Conservation (phyloP, 805 yeast species). For the Candida arabinofermentans region DNA sequence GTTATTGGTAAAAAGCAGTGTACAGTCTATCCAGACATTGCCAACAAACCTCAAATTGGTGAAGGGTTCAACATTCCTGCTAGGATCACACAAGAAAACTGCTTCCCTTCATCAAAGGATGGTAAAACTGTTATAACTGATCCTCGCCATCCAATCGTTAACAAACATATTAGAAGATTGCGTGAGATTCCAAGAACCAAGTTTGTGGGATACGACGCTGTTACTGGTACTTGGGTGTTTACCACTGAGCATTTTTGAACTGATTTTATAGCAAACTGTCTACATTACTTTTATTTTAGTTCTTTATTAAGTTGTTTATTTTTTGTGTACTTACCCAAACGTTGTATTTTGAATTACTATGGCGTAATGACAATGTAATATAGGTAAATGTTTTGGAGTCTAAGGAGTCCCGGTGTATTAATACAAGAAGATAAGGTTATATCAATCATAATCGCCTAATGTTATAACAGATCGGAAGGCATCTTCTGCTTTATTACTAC, state of each 20-base stretch:
- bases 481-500: too few species aligned
- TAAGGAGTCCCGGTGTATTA: too few species aligned
- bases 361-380: too few species aligned
- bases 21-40: slow-evolving; percentile 68
- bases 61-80: slow-evolving; percentile 82
- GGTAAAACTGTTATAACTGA: slow-evolving; percentile 68
- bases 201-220: slow-evolving; percentile 75
- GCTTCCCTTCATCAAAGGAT: slow-evolving; percentile 77
- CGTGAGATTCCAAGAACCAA: slow-evolving; percentile 54
- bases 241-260: slow-evolving; percentile 38
- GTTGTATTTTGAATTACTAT: too few species aligned
- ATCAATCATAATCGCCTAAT: too few species aligned
- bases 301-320: neutral
- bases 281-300: neutral
- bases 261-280: neutral
- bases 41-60: slow-evolving; percentile 58
- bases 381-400: too few species aligned
- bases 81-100: slow-evolving; percentile 66
- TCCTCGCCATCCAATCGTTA: slow-evolving; percentile 66
- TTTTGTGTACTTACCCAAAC: neutral
- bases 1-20: slow-evolving; percentile 57
- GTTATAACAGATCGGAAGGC: too few species aligned
- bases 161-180: slow-evolving; percentile 63
- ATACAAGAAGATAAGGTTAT: too few species aligned
- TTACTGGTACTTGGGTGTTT: slow-evolving; percentile 69